Percentiles rank a stretch among this genome's conserved stretches.
phyloP scores from a whole-genome alignment of 257 asterid species.

The Vinca minor region DNA sequence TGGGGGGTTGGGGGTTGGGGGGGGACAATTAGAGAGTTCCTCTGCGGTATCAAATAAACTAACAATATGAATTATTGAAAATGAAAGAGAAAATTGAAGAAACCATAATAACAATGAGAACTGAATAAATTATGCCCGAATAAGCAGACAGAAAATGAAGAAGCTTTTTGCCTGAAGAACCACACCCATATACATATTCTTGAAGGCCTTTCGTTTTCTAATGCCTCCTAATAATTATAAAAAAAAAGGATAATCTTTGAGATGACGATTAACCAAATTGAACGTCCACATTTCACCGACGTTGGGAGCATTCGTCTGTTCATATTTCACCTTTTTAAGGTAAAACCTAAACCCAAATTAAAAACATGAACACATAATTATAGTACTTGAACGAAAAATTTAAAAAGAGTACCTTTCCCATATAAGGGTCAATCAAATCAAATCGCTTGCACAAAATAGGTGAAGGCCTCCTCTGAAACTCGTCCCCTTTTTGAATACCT shows the following conservation, averaged over 20 bases:
- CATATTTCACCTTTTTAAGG: background rate
- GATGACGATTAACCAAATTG: background rate
- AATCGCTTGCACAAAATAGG: slow-evolving; percentile 94
- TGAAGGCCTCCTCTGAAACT: slow-evolving; percentile 91
- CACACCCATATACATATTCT: too few species aligned
- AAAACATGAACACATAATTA: background rate
- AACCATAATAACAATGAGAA: background rate
- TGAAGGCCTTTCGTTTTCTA: too few species aligned
- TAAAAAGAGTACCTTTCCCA: slow-evolving; percentile 69
- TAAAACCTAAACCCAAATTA: background rate
- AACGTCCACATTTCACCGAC: background rate
- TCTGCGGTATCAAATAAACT: background rate
- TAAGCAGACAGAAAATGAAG: background rate
- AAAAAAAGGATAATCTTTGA: background rate
- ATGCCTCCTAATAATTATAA: too few species aligned
- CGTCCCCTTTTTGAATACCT: slow-evolving; percentile 79
- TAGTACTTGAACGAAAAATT: too few species aligned
- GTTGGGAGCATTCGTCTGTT: background rate
- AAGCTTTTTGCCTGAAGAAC: background rate
- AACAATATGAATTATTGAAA: slow-evolving; percentile 2
- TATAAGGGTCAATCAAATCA: slow-evolving; percentile 85
- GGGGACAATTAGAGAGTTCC: too few species aligned
- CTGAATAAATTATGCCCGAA: background rate
- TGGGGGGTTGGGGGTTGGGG: too few species aligned
- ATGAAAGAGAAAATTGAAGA: slow-evolving; percentile 6